These are phyloP conservation scores for Zizania palustris DNA, from an alignment of 202 grass and related monocot species.

Conservation along the genomic window DNA sequence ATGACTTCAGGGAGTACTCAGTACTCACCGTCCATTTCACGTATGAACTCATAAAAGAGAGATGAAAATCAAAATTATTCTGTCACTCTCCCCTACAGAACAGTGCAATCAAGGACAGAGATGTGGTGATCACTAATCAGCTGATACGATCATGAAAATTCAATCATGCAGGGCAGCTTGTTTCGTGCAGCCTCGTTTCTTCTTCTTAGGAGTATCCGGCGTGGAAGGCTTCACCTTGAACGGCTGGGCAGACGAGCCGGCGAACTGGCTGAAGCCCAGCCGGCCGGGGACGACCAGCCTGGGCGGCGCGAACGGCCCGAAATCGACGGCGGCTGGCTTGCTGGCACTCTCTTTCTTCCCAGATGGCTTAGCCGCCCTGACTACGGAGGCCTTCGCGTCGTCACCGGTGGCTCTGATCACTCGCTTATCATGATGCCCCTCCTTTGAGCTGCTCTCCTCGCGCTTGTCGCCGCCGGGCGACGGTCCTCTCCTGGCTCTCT, in stretches of 20 bases:
- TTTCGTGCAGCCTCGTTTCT: conserved; percentile 27
- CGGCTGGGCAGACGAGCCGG: conserved; percentile 24
- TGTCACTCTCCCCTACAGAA: background rate
- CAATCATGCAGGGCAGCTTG: background rate
- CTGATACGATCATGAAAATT: background rate
- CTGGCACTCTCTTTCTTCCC: background rate
- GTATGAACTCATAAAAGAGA: background rate
- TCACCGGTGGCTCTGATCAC: background rate
- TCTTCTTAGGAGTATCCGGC: conserved; percentile 14
- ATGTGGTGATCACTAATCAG: background rate
- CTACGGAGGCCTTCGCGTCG: background rate
- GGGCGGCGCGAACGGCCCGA: conserved; percentile 46
- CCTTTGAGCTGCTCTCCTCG: background rate
- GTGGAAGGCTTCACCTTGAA: conserved; percentile 41
- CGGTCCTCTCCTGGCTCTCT: conserved; percentile 44
- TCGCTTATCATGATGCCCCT: background rate
- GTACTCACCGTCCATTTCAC: background rate
- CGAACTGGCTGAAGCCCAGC: conserved; percentile 54
- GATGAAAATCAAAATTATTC: conserved; percentile 2
- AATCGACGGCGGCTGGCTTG: background rate
- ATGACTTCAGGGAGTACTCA: background rate
- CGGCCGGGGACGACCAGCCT: conserved; percentile 40
- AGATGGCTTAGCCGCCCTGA: background rate
- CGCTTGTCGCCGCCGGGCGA: background rate
- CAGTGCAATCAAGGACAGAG: background rate